Evolutionary conservation across 306 rosid genomes (phyloP).

Genomic region (Fagus sylvatica): DNA sequence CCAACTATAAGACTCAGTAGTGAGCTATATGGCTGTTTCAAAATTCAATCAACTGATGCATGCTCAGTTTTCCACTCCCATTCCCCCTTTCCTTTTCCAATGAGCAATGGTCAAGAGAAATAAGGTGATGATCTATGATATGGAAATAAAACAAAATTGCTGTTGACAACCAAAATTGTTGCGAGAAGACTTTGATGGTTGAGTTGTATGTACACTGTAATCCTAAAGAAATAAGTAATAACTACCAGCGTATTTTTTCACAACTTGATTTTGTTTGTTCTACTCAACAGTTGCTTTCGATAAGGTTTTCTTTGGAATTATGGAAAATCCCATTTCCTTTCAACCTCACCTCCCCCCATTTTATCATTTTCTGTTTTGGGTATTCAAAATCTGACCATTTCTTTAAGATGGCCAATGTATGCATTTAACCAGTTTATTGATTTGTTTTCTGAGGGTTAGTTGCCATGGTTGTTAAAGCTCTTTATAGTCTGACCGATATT

Average conservation of each 20-base stretch:
- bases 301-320: background rate
- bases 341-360: background rate
- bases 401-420: background rate
- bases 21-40: conserved; percentile 6
- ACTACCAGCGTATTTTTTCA: background rate
- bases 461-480: background rate
- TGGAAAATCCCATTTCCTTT: background rate
- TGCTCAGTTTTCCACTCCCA: conserved; percentile 1
- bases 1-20: conserved; percentile 15
- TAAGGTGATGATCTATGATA: background rate
- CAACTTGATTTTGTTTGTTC: background rate
- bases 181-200: background rate
- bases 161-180: background rate
- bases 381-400: background rate
- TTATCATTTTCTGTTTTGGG: background rate
- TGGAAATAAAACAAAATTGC: background rate
- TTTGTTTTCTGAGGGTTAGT: background rate
- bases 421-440: background rate
- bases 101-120: background rate
- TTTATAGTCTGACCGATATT: background rate
- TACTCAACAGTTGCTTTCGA: background rate
- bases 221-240: background rate
- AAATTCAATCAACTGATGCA: conserved; percentile 19
- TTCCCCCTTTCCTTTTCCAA: too few relatives aligned
- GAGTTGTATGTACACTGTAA: background rate